Evolutionary conservation across 805 yeast species (phyloP).

Genomic region (Schizosaccharomyces octosporus): DNA sequence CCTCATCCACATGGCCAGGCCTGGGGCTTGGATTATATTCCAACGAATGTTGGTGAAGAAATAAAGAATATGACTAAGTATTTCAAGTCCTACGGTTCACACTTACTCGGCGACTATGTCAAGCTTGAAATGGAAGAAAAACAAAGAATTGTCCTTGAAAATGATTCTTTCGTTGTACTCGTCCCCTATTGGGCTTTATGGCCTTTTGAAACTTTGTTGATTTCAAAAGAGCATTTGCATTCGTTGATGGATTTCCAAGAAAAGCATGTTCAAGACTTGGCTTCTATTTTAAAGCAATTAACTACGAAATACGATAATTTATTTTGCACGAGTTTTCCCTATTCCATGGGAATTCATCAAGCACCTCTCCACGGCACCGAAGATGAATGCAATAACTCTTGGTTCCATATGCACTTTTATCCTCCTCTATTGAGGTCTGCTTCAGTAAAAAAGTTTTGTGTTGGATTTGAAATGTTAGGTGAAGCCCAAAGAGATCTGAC

Average conservation of each 20-base stretch:
- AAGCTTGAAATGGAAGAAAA: conserved; percentile 17
- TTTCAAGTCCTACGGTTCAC: conserved; percentile 18
- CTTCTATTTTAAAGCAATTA: conserved; percentile 25
- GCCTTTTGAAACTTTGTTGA: conserved; percentile 52
- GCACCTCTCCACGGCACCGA: conserved; percentile 26
- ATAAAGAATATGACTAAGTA: conserved; percentile 27
- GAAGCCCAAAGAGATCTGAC: conserved; percentile 51
- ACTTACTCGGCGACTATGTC: conserved; percentile 40
- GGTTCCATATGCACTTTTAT: conserved; percentile 54
- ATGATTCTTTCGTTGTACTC: conserved; percentile 38
- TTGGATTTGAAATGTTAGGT: conserved; percentile 33
- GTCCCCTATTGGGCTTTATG: conserved; percentile 68
- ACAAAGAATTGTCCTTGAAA: conserved; percentile 30
- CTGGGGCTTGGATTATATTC: conserved; percentile 28
- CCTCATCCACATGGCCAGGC: conserved; percentile 71
- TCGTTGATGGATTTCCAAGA: conserved; percentile 25
- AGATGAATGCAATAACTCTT: conserved; percentile 11
- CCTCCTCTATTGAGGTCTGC: conserved; percentile 57
- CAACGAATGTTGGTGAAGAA: conserved; percentile 42
- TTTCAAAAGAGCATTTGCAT: conserved; percentile 30
- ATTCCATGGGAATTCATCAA: conserved; percentile 64
- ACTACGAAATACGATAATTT: conserved; percentile 49
- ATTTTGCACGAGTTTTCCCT: conserved; percentile 46
- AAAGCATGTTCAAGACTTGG: conserved; percentile 29
- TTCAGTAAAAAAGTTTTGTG: conserved; percentile 52